Base-by-base conservation (phyloP, 768 basidiomycete species). In the Tricholoma bakamatsutake region DNA sequence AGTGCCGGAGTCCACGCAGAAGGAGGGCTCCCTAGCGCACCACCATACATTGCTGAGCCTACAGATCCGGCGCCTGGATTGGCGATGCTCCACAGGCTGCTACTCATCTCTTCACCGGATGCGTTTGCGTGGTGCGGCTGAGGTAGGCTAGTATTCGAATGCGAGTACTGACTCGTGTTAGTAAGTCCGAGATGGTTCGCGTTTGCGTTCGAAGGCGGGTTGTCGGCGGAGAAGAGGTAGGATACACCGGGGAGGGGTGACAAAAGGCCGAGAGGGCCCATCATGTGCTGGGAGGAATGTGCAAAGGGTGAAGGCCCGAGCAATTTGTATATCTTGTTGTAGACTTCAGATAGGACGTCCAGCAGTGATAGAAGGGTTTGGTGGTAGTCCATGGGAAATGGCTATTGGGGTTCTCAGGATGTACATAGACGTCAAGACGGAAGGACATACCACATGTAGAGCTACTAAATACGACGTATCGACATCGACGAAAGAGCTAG, bases 311-410 rank as follows among this genome's bases (percentile, higher is more conserved):
- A 90, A 4, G 91, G 87, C 0, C 91, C 91, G 21, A 96, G 83
- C 51, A 92, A 81, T 64, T 84, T 84, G 8, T 81, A 81, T 39
- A 96, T 87, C 70, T 91, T 93, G 70, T 89, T 85, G 74, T 95
- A 96, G 30, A 91, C 83, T 65, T 93, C 91, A 15, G 90, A 89
- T 39, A 95, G 80, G 48, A 95, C 88, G 66, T 95, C 93, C 52
- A 93, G 84, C 27, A 93, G 83, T 33, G 93, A 91, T 52, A 93
- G 81, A 34, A 94, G 81, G 9, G 89, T 90, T 71, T 95, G 88
- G 61, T 90, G 87, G 66, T 96, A 95, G 69, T 95, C 93, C 53
- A 95, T 69, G 2, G 86, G 75, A 70, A 94, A 95, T n/a, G 93
- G 88, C 92, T 93, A 52, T 51, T 9, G n/a, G 56, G 50, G 58